Conservation (phyloP, 768 basidiomycete genomes). For the Tubosaeta sp. region DNA sequence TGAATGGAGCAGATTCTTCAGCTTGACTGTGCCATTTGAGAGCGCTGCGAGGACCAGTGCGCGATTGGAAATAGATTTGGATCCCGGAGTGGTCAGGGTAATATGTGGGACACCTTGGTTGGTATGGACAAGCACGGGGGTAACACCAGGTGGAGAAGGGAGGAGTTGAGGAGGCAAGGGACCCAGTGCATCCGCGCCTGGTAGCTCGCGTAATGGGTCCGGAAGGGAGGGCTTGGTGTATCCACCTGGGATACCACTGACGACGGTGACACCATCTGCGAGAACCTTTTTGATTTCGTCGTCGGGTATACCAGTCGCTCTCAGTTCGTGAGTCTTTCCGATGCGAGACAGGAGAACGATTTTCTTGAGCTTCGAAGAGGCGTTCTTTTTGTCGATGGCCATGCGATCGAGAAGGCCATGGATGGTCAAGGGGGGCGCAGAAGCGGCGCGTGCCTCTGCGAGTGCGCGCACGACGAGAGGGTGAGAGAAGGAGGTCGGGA, state of each 20-base stretch:
- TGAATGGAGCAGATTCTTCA: constrained; percentile 90
- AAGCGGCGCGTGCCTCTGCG: constrained; percentile 17
- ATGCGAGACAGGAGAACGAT: constrained; percentile 88
- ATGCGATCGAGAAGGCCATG: constrained; percentile 87
- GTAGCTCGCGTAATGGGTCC: constrained; percentile 30
- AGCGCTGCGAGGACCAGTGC: constrained; percentile 92
- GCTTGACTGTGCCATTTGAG: constrained; percentile 78
- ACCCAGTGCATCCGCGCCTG: constrained; percentile 10
- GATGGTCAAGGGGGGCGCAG: constrained; percentile 43
- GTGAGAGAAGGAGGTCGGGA: constrained; percentile 79
- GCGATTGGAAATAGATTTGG: constrained; percentile 94
- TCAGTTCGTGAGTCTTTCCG: constrained; percentile 87
- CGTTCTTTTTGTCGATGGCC: constrained; percentile 98
- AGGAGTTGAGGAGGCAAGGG: constrained; percentile 20
- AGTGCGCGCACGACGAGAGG: constrained; percentile 52
- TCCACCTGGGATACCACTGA: constrained; percentile 54
- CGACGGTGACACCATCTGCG: constrained; percentile 72
- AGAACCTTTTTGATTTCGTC: constrained; percentile 77
- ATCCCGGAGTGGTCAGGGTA: constrained; percentile 90
- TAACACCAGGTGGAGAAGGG: constrained; percentile 1
- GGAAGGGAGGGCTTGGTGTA: constrained; percentile 42
- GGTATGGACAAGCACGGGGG: background rate
- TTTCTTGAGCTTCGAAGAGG: constrained; percentile 80
- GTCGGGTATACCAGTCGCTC: constrained; percentile 84
- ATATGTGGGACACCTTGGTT: constrained; percentile 27